These are phyloP conservation scores for Suillus occidentalis DNA, from an alignment of 768 basidiomycete species.

Conservation along the genomic window DNA sequence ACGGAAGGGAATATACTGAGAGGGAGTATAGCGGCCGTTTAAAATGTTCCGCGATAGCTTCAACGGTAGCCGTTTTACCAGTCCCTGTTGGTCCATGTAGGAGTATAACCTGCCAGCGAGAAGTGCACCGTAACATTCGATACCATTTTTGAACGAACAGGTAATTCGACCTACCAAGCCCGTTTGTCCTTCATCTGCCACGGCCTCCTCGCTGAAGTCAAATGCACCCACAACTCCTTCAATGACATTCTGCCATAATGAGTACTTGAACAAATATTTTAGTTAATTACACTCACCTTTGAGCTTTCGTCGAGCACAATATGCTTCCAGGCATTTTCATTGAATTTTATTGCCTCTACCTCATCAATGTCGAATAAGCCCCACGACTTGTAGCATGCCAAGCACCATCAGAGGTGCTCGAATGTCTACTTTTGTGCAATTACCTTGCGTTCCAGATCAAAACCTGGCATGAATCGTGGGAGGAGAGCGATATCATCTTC, in stretches of 20 bases:
- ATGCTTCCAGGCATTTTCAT: slow-evolving; percentile 8
- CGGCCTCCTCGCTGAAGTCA: background rate
- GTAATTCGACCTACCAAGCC: background rate
- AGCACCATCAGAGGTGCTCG: background rate
- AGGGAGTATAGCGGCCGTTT: slow-evolving; percentile 1
- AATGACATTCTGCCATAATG: background rate
- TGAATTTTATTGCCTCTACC: slow-evolving; percentile 2
- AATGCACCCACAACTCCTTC: slow-evolving; percentile 1
- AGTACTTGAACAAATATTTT: background rate
- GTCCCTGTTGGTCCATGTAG: slow-evolving; percentile 97
- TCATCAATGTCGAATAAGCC: background rate
- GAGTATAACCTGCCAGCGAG: slow-evolving; percentile 66
- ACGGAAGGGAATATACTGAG: background rate
- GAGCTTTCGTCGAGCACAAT: slow-evolving; percentile 4
- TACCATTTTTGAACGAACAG: background rate
- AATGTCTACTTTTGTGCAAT: background rate
- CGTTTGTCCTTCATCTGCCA: background rate
- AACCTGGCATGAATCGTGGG: slow-evolving; percentile 3
- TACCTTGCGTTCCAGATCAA: slow-evolving; percentile 7
- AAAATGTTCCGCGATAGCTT: slow-evolving; percentile 1
- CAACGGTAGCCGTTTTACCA: slow-evolving; percentile 68
- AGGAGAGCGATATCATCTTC: slow-evolving; percentile 2
- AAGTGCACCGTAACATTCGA: background rate
- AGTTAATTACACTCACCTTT: background rate
- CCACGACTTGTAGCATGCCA: background rate